Evolutionary conservation across 2,329 filamentous ascomycete species (phyloP).

Genomic region (Thermoascus crustaceus): DNA sequence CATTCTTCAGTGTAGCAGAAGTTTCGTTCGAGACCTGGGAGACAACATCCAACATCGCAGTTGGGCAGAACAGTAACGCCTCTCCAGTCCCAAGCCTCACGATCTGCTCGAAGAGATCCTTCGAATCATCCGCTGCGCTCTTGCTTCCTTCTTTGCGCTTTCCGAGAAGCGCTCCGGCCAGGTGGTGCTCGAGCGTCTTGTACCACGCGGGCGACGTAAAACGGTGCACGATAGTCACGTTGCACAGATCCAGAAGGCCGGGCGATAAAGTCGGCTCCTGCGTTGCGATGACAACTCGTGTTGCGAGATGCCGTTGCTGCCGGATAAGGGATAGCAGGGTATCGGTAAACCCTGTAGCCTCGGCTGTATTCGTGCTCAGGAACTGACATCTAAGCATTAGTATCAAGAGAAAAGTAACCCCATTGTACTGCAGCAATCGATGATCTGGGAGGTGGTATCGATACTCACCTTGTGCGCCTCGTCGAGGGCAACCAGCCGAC

Average conservation of each 20-base stretch:
- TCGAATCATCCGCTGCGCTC: slow-evolving; percentile 11
- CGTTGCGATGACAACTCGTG: slow-evolving; percentile 62
- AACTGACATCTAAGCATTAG: slow-evolving; percentile 36
- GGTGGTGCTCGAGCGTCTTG: slow-evolving; percentile 35
- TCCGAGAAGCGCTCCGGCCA: slow-evolving; percentile 35
- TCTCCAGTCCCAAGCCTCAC: slow-evolving; percentile 42
- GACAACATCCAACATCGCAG: slow-evolving; percentile 31
- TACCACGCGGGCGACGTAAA: slow-evolving; percentile 63
- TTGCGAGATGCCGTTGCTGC: slow-evolving; percentile 61
- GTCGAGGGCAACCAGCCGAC: slow-evolving; percentile 61
- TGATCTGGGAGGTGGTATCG: background rate
- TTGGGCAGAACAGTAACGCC: slow-evolving; percentile 43
- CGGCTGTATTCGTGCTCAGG: slow-evolving; percentile 47
- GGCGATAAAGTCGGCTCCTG: slow-evolving; percentile 69
- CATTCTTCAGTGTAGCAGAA: no score
- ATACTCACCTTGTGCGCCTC: slow-evolving; percentile 62
- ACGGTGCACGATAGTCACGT: slow-evolving; percentile 62
- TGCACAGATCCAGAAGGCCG: slow-evolving; percentile 61
- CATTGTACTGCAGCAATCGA: no score
- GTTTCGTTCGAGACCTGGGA: no score
- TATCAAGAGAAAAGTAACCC: no score
- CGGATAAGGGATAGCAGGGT: slow-evolving; percentile 56
- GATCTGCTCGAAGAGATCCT: slow-evolving; percentile 38
- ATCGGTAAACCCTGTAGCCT: slow-evolving; percentile 53
- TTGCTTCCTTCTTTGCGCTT: background rate